Conservation (phyloP, 345 rosid species). For the Cardamine chenopodiifolia region DNA sequence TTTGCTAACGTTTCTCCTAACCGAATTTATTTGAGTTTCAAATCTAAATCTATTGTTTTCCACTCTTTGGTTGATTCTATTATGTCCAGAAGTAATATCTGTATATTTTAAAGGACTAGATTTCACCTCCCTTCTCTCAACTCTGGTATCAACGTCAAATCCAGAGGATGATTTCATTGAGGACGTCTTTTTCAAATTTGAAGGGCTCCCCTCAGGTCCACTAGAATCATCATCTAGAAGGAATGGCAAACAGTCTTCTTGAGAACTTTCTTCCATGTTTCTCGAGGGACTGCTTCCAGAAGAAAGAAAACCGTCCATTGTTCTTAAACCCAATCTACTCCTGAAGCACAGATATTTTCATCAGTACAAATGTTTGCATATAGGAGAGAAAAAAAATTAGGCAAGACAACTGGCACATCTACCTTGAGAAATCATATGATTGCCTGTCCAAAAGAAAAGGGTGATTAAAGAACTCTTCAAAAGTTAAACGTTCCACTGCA, state of each 20-base stretch:
- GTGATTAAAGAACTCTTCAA: constrained; percentile 94
- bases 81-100: constrained; percentile 50
- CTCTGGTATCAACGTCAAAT: constrained; percentile 50
- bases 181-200: constrained; percentile 52
- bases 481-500: constrained; percentile 91
- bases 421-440: constrained; percentile 64
- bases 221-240: constrained; percentile 79
- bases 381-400: background rate
- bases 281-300: constrained; percentile 55
- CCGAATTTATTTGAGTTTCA: constrained; percentile 45
- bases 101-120: constrained; percentile 47
- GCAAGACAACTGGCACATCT: constrained; percentile 27
- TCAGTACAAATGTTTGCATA: constrained; percentile 36
- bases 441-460: constrained; percentile 65
- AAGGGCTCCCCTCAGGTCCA: constrained; percentile 80
- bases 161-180: constrained; percentile 57
- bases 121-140: constrained; percentile 52
- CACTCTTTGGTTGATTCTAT: constrained; percentile 43
- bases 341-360: constrained; percentile 47
- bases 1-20: constrained; percentile 48
- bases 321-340: constrained; percentile 49
- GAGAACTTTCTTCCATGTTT: constrained; percentile 65
- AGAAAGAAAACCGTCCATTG: constrained; percentile 51
- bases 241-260: constrained; percentile 86
- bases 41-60: constrained; percentile 51